phyloP scores from a whole-genome alignment of 148 eudicot genomes.

The Agrostemma githago region DNA sequence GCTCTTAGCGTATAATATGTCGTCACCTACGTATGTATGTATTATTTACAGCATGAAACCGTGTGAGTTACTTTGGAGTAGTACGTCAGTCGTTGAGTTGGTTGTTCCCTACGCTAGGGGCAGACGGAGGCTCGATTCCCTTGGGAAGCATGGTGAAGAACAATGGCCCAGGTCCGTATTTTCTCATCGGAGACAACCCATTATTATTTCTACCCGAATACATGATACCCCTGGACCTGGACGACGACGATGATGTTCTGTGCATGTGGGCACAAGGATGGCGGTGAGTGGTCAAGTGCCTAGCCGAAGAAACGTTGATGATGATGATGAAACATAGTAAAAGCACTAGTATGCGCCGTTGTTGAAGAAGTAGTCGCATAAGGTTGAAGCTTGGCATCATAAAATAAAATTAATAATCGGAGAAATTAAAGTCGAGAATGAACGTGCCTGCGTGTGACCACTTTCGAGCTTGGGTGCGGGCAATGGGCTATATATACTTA shows the following conservation, averaged over 20 bases:
- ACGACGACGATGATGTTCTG: background rate
- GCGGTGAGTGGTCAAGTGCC: conserved; percentile 6
- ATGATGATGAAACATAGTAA: conserved; percentile 12
- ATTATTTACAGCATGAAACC: conserved; percentile 2
- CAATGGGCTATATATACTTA: background rate
- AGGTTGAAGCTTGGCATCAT: conserved; percentile 10
- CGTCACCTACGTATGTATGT: background rate
- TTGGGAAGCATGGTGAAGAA: conserved; percentile 29
- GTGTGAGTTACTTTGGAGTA: background rate
- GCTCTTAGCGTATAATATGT: conserved; percentile 3
- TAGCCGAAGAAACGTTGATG: conserved; percentile 5
- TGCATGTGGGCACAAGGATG: background rate
- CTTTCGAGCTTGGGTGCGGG: background rate
- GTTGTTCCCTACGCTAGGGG: conserved; percentile 31
- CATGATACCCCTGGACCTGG: too few relatives aligned
- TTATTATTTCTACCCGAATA: background rate
- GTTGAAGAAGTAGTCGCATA: background rate
- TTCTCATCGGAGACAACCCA: background rate
- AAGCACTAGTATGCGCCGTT: background rate
- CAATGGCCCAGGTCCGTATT: conserved; percentile 8
- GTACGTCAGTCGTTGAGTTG: conserved; percentile 8
- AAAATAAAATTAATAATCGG: too few relatives aligned
- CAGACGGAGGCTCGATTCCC: conserved; percentile 19
- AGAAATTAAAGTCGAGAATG: background rate
- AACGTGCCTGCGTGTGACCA: too few relatives aligned